Percentiles rank a stretch among this genome's conserved stretches.
phyloP scores from a whole-genome alignment of 2,329 filamentous ascomycete genomes.

The Cladorrhinum sp. region DNA sequence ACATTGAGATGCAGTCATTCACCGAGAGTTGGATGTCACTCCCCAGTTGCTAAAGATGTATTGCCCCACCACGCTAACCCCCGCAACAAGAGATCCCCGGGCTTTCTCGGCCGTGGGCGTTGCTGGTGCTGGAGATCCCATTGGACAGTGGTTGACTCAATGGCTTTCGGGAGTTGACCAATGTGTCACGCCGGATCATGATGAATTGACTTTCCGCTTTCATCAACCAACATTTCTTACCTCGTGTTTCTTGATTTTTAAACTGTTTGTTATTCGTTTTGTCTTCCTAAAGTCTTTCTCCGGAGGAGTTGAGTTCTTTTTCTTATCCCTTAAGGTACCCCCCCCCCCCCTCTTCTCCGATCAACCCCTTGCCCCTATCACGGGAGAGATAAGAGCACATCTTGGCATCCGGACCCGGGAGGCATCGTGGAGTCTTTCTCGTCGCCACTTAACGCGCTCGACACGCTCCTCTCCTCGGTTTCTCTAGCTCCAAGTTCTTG shows the following conservation, averaged over 20 bases:
- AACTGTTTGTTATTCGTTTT: not conserved
- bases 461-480: conserved; percentile 1
- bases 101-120: conserved; percentile 13
- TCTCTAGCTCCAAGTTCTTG: not conserved
- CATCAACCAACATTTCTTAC: not conserved
- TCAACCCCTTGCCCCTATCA: not conserved
- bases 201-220: conserved; percentile 8
- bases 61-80: not conserved
- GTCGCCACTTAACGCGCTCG: conserved; percentile 16
- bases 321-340: not conserved
- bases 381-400: conserved; percentile 2
- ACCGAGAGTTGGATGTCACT: not conserved
- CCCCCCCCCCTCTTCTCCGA: not conserved
- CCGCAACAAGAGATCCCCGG: not conserved
- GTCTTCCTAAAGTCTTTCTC: not conserved
- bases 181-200: conserved; percentile 26
- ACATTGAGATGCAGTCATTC: conserved; percentile 3
- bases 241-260: not conserved
- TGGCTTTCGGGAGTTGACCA: not conserved
- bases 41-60: too few relatives aligned
- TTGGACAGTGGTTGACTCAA: conserved; percentile 26
- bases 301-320: too few relatives aligned
- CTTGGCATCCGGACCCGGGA: not conserved
- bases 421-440: not conserved
- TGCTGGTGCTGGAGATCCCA: conserved; percentile 26